phyloP scores from a whole-genome alignment of 1,284 basidiomycete genomes.

The Boletus nobilissimus region DNA sequence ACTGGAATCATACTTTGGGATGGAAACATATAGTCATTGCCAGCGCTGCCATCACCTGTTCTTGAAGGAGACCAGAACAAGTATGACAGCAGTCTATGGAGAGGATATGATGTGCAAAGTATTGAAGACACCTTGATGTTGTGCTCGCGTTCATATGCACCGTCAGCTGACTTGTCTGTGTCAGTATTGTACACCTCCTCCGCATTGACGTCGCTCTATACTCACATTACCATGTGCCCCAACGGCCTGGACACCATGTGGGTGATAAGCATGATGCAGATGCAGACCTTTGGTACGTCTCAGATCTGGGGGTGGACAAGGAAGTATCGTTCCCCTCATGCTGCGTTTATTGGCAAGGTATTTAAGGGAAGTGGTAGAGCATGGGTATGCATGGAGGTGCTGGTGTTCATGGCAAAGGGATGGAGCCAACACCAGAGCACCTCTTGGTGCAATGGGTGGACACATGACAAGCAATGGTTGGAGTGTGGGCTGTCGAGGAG shows the following conservation, averaged over 20 bases:
- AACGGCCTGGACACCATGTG: neutral
- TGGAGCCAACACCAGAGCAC: slow-evolving; percentile 57
- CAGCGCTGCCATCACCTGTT: slow-evolving; percentile 2
- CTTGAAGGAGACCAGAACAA: slow-evolving; percentile 10
- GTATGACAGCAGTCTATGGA: slow-evolving; percentile 54
- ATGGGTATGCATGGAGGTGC: slow-evolving; percentile 25
- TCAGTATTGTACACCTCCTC: slow-evolving; percentile 32
- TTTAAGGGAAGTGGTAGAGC: slow-evolving; percentile 59
- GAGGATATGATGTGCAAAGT: slow-evolving; percentile 39
- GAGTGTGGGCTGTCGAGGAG: slow-evolving; percentile 69
- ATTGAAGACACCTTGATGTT: slow-evolving; percentile 17
- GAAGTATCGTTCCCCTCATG: slow-evolving; percentile 66
- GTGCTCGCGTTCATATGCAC: slow-evolving; percentile 12
- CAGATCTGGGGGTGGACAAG: slow-evolving; percentile 68
- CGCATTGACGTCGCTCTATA: slow-evolving; percentile 38
- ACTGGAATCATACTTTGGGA: slow-evolving; percentile 69
- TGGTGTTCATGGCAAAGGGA: slow-evolving; percentile 16
- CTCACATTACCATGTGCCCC: slow-evolving; percentile 40
- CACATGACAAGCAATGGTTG: slow-evolving; percentile 69
- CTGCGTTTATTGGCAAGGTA: slow-evolving; percentile 58
- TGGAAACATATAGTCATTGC: slow-evolving; percentile 55
- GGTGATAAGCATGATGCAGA: slow-evolving; percentile 35
- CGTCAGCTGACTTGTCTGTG: slow-evolving; percentile 2
- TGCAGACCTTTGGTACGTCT: slow-evolving; percentile 58
- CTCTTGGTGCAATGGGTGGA: slow-evolving; percentile 62